Conservation (phyloP, 1,284 basidiomycete genomes). For the Wallemia hederae region DNA sequence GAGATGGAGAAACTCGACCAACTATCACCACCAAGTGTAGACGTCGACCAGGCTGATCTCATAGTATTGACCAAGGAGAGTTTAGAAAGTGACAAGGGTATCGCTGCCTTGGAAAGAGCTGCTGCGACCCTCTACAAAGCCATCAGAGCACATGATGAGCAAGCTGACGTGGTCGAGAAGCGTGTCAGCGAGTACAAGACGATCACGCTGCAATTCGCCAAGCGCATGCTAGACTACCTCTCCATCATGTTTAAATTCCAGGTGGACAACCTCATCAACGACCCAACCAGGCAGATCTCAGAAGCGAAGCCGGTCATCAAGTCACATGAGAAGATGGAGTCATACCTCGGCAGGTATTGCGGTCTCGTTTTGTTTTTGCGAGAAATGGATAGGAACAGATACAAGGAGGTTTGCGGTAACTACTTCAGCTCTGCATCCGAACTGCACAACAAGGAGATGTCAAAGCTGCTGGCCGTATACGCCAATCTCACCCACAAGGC, state of each 20-base stretch:
- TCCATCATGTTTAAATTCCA: constrained; percentile 69
- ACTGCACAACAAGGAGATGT: constrained; percentile 49
- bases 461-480: constrained; percentile 32
- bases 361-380: constrained; percentile 77
- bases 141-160: constrained; percentile 28
- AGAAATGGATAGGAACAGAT: constrained; percentile 66
- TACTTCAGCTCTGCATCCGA: constrained; percentile 63
- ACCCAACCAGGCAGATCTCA: constrained; percentile 10
- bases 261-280: constrained; percentile 20
- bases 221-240: constrained; percentile 60
- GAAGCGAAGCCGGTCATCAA: constrained; percentile 18
- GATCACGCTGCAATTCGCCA: constrained; percentile 68
- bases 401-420: constrained; percentile 61
- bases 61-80: constrained; percentile 55
- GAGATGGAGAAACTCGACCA: constrained; percentile 43
- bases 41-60: constrained; percentile 52
- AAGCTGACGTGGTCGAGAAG: constrained; percentile 3
- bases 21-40: constrained; percentile 40
- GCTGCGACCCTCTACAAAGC: constrained; percentile 83
- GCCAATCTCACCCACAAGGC: constrained; percentile 32
- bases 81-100: constrained; percentile 42
- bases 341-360: constrained; percentile 55
- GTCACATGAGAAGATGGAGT: constrained; percentile 42
- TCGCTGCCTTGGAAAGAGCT: constrained; percentile 49
- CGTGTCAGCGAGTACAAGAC: constrained; percentile 63